phyloP scores from a whole-genome alignment of 345 rosid species.

The Ceriops tagal region DNA sequence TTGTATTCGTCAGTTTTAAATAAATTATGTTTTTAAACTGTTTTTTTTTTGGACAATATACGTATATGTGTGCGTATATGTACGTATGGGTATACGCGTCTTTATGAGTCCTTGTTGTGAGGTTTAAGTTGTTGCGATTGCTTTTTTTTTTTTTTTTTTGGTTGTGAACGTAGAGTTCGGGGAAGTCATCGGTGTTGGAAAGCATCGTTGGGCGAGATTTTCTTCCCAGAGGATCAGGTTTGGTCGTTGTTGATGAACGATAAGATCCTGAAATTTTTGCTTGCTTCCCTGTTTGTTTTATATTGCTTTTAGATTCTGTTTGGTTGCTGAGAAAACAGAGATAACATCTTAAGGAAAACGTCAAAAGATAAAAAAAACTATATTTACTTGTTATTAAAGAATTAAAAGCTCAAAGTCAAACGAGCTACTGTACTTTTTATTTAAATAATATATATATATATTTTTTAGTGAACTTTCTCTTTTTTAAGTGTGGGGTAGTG shows the following conservation, averaged over 20 bases:
- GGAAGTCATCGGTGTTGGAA: constrained; percentile 67
- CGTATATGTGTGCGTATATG: not conserved
- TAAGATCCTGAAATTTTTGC: not conserved
- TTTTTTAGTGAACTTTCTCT: not conserved
- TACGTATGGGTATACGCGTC: not conserved
- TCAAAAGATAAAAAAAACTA: not conserved
- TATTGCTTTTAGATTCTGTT: not conserved
- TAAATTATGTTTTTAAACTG: not conserved
- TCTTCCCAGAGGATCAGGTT: constrained; percentile 69
- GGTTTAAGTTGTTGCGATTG: not conserved
- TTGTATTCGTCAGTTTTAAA: not conserved
- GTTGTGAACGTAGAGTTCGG: constrained; percentile 47
- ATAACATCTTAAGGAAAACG: not conserved
- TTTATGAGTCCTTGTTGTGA: not conserved
- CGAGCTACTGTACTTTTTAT: not conserved
- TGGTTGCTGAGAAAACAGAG: not conserved
- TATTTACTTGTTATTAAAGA: not conserved
- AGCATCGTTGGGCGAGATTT: constrained; percentile 70
- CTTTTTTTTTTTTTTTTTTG: not conserved
- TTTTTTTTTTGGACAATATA: not conserved
- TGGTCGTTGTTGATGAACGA: too few species aligned
- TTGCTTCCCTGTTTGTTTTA: not conserved
- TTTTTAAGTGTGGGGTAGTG: not conserved
- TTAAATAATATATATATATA: not conserved
- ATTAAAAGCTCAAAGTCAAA: not conserved